phyloP scores from a whole-genome alignment of 73 alveolate genomes.

The Tetrahymena thermophila region DNA sequence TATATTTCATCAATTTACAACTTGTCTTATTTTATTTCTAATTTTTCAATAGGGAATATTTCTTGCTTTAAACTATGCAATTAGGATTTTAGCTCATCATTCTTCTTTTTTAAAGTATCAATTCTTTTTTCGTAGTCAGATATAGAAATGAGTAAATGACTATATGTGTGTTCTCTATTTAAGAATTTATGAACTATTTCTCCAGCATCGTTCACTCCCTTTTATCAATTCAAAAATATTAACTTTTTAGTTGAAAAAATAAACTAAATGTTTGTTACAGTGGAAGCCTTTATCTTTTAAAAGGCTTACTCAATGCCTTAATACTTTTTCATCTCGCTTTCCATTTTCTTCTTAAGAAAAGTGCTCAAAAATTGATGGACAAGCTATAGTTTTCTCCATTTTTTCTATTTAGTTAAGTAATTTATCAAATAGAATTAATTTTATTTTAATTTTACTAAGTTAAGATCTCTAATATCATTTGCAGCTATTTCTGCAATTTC shows the following conservation, averaged over 20 bases:
- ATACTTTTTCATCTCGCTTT: constrained; percentile 20
- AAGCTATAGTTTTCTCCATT: constrained; percentile 40
- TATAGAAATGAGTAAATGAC: constrained; percentile 20
- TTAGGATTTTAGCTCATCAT: neutral
- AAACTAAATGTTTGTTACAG: neutral
- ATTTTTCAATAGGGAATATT: constrained; percentile 8
- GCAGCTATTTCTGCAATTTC: constrained; percentile 50
- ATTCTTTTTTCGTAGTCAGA: constrained; percentile 39
- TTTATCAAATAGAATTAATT: neutral
- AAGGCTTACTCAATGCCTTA: constrained; percentile 14
- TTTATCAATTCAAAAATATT: neutral
- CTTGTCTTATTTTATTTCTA: neutral
- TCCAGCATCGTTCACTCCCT: constrained; percentile 32
- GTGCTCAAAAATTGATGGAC: constrained; percentile 32
- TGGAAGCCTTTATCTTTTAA: constrained; percentile 36
- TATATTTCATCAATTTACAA: neutral
- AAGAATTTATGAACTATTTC: constrained; percentile 28
- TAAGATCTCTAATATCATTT: constrained; percentile 25
- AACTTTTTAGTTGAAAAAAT: neutral
- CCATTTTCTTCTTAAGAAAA: constrained; percentile 24
- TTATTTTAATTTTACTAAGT: neutral
- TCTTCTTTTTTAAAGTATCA: constrained; percentile 1
- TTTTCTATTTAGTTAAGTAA: neutral
- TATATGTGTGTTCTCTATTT: constrained; percentile 36
- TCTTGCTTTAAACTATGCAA: constrained; percentile 17